Conservation (phyloP, 1,284 basidiomycete species). For the Papiliotrema laurentii region DNA sequence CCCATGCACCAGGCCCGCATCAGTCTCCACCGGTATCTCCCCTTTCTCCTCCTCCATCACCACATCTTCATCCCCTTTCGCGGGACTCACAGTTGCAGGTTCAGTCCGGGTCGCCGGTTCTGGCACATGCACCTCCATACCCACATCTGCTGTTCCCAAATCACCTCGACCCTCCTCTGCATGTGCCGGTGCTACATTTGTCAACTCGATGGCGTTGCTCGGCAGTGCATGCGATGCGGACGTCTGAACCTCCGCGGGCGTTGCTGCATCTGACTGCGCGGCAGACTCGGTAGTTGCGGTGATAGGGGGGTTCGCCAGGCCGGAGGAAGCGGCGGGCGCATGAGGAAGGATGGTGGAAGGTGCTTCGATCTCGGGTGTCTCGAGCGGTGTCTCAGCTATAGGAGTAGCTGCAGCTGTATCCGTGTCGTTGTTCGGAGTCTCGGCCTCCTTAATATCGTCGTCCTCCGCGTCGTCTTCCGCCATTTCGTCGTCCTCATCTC, state of each 20-base stretch:
- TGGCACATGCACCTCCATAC: slow-evolving; percentile 16
- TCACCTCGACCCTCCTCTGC: slow-evolving; percentile 24
- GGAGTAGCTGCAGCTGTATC: slow-evolving; percentile 3
- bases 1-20: slow-evolving; percentile 31
- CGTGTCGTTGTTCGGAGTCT: neutral
- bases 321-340: neutral
- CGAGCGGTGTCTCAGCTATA: slow-evolving; percentile 2
- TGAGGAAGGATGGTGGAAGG: neutral
- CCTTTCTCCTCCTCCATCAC: slow-evolving; percentile 6
- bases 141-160: slow-evolving; percentile 9
- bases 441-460: slow-evolving; percentile 5
- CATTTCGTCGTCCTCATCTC: slow-evolving; percentile 18
- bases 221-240: slow-evolving; percentile 12
- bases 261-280: neutral
- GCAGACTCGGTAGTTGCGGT: neutral
- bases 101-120: too few relatives aligned
- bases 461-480: slow-evolving; percentile 9
- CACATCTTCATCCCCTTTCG: slow-evolving; percentile 2
- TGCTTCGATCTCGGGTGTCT: neutral
- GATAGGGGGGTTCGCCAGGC: neutral
- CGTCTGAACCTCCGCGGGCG: neutral
- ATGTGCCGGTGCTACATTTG: slow-evolving; percentile 16
- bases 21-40: slow-evolving; percentile 9
- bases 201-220: slow-evolving; percentile 30
- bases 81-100: too few relatives aligned